Conservation (phyloP, 1,139 yeast species). For the Saccharomyces hybrid region DNA sequence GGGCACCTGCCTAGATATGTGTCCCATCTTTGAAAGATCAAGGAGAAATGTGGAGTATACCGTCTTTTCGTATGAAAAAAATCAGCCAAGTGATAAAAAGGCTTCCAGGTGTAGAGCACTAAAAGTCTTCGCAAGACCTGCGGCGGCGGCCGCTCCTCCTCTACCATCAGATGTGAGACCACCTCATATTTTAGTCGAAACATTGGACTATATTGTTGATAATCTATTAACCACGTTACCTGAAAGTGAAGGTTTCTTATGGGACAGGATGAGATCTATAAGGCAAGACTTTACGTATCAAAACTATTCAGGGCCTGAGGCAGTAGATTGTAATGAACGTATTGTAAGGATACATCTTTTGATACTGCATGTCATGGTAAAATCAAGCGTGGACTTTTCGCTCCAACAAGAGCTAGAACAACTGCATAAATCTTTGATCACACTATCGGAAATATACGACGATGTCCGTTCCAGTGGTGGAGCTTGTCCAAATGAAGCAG, state of each 20-base stretch:
- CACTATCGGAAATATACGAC: slow-evolving; percentile 79
- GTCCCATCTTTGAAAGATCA: slow-evolving; percentile 88
- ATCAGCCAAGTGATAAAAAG: slow-evolving; percentile 46
- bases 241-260: slow-evolving; percentile 78
- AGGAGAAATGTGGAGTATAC: slow-evolving; percentile 85
- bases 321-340: slow-evolving; percentile 84
- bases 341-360: slow-evolving; percentile 85
- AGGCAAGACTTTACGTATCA: slow-evolving; percentile 97
- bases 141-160: slow-evolving; percentile 98
- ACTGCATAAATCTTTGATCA: slow-evolving; percentile 83
- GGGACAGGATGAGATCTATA: slow-evolving; percentile 98
- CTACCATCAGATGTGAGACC: slow-evolving; percentile 96
- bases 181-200: slow-evolving; percentile 59
- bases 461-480: slow-evolving; percentile 71
- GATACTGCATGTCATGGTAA: slow-evolving; percentile 82
- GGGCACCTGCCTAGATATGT: slow-evolving; percentile 91
- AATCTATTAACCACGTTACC: slow-evolving; percentile 62
- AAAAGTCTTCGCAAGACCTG: slow-evolving; percentile 93
- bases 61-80: slow-evolving; percentile 72
- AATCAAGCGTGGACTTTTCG: slow-evolving; percentile 66
- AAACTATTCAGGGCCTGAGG: slow-evolving; percentile 88
- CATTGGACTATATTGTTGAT: slow-evolving; percentile 65
- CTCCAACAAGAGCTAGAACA: slow-evolving; percentile 96
- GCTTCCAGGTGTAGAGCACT: slow-evolving; percentile 63
- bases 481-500: slow-evolving; percentile 77